Base-by-base conservation (phyloP, 306 rosid species). In the Clitoria ternatea region DNA sequence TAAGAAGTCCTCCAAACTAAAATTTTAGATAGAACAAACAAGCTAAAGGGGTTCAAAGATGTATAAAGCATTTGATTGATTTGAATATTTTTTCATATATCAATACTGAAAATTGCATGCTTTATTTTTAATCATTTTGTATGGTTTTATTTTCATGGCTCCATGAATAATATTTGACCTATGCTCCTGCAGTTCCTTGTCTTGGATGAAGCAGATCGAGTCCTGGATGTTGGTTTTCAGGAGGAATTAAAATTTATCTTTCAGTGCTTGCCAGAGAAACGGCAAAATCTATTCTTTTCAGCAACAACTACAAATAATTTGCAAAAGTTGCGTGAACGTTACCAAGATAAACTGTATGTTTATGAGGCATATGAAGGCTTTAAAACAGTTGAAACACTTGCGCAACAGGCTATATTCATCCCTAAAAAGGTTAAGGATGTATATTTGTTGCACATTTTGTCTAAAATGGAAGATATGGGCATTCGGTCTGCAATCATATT, bases 171-270 rank as follows among this genome's bases (percentile, higher is more conserved):
- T 64, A n/a, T 70, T 40, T 30, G n/a, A 59, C 7, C 53, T 24
- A 0, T 62, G 61, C 59, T 69, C 57, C 55, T 72, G 70, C 78
- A 89, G 98, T 94, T 85, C 65, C 88, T 94, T 77, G 94, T 94
- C 72, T 82, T 90, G 81, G 97, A 94, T 66, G 98, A 94, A 80
- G 98, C 98, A 68, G 98, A 94, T 81, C 79, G 97, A 53, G 81
- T 94, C 36, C 66, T 93, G 66, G 97, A 93, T 76, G 89, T 82
- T 18, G 89, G 92, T 32, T 94, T 94, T 75, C 90, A 94, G 78
- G 86, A 89, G 80, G 96, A 90, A 69, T 75, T 93, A 83, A 87
- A 80, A 75, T 83, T 84, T 35, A 76, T 93, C 55, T 90, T 93
- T 72, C 80, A 83, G 74, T 81, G 90, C 80, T 84, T 93, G 80